These are phyloP conservation scores for Yueomyces sinensis DNA, from an alignment of 805 yeast genomes.

Conservation along the genomic window DNA sequence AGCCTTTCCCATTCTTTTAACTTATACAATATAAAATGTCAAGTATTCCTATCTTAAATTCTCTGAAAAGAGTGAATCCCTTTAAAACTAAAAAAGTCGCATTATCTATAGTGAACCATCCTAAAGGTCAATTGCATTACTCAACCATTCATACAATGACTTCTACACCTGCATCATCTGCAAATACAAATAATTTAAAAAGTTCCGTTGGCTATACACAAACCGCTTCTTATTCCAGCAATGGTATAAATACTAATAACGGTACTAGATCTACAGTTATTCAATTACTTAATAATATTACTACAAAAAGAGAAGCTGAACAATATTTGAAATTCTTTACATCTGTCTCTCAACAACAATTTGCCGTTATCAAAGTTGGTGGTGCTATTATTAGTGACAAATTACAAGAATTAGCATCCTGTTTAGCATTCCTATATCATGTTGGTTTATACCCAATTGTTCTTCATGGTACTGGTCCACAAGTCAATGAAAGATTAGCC, in stretches of 20 bases:
- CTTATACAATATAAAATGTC: too few relatives aligned
- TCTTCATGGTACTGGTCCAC: conserved; percentile 98
- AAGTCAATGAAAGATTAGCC: conserved; percentile 87
- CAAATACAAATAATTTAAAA: too few relatives aligned
- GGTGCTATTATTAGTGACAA: conserved; percentile 98
- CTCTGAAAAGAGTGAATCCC: too few relatives aligned
- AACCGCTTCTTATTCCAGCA: conserved; percentile 12
- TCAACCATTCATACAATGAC: too few relatives aligned
- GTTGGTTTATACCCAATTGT: conserved; percentile 96
- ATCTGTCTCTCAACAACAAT: conserved; percentile 90
- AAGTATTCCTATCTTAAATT: too few relatives aligned
- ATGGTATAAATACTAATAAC: conserved; percentile 16
- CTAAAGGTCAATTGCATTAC: too few relatives aligned
- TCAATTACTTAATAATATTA: conserved; percentile 88
- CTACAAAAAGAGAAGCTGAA: conserved; percentile 95
- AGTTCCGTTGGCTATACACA: conserved; percentile 20
- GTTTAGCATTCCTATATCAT: conserved; percentile 90
- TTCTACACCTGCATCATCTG: too few relatives aligned
- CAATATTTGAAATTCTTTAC: conserved; percentile 95
- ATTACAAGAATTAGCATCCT: conserved; percentile 83
- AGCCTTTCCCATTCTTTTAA: too few relatives aligned
- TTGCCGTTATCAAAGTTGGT: conserved; percentile 97
- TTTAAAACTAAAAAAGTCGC: too few relatives aligned
- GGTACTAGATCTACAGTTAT: conserved; percentile 87
- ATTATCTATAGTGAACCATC: too few relatives aligned